These are phyloP conservation scores for Geum urbanum DNA, from an alignment of 306 rosid species.

Conservation along the genomic window DNA sequence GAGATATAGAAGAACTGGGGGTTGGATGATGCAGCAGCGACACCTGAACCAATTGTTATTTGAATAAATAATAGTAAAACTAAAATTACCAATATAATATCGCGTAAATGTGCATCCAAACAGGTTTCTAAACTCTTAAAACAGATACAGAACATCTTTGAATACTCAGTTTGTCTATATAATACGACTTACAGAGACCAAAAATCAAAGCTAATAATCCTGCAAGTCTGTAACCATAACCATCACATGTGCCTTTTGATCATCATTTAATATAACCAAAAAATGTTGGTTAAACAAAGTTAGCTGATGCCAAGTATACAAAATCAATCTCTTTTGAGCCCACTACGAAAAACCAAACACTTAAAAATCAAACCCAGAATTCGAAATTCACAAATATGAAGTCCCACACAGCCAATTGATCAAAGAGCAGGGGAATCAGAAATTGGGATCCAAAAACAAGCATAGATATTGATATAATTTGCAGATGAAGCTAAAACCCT, in stretches of 20 bases:
- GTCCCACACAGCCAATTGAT: background rate
- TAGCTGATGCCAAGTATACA: background rate
- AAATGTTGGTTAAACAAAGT: background rate
- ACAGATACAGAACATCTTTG: background rate
- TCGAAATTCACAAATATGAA: background rate
- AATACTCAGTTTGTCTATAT: too few relatives aligned
- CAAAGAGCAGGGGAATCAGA: background rate
- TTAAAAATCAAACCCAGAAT: background rate
- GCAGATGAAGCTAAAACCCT: constrained; percentile 45
- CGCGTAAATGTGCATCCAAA: background rate
- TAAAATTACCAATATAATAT: background rate
- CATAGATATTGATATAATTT: background rate
- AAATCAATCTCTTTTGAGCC: background rate
- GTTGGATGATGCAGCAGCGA: constrained; percentile 33
- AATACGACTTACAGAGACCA: background rate
- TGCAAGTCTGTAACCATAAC: background rate
- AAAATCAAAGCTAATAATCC: background rate
- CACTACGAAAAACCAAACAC: background rate
- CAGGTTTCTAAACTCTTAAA: background rate
- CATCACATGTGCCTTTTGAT: background rate
- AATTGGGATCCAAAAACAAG: background rate
- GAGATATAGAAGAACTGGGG: constrained; percentile 30
- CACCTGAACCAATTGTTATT: constrained; percentile 49
- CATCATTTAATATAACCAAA: background rate
- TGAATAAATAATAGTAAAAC: constrained; percentile 8